Conservation (phyloP, 1,284 basidiomycete species). For the Austropuccinia psidii region DNA sequence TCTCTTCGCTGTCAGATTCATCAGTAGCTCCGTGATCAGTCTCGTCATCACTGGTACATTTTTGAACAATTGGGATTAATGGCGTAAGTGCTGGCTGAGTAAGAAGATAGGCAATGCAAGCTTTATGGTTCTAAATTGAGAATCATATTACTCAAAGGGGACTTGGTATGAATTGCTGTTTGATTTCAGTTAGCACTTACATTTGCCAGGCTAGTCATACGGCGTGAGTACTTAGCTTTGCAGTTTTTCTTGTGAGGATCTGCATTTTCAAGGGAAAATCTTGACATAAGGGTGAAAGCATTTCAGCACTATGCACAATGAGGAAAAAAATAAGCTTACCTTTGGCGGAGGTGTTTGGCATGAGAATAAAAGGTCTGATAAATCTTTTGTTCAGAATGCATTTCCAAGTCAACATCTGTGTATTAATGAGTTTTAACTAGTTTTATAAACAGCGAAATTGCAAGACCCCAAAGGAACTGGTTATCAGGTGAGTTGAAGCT, state of each 20-base stretch:
- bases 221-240: too few relatives aligned
- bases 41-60: conserved; percentile 17
- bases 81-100: neutral
- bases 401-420: conserved; percentile 5
- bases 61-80: neutral
- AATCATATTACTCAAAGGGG: too few relatives aligned
- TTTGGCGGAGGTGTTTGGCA: neutral
- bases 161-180: too few relatives aligned
- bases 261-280: neutral
- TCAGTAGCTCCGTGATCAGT: neutral
- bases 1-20: neutral
- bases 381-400: neutral
- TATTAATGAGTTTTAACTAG: conserved; percentile 8
- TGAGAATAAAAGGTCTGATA: neutral
- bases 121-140: neutral
- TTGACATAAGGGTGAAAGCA: too few relatives aligned
- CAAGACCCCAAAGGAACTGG: conserved; percentile 6
- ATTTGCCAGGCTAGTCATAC: too few relatives aligned
- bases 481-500: neutral
- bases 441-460: neutral
- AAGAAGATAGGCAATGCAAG: neutral
- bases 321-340: neutral
- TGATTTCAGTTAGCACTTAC: too few relatives aligned
- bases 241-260: neutral
- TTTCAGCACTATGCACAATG: too few relatives aligned